phyloP scores from a whole-genome alignment of 768 basidiomycete genomes.

The Lactifluus hygrophoroides region DNA sequence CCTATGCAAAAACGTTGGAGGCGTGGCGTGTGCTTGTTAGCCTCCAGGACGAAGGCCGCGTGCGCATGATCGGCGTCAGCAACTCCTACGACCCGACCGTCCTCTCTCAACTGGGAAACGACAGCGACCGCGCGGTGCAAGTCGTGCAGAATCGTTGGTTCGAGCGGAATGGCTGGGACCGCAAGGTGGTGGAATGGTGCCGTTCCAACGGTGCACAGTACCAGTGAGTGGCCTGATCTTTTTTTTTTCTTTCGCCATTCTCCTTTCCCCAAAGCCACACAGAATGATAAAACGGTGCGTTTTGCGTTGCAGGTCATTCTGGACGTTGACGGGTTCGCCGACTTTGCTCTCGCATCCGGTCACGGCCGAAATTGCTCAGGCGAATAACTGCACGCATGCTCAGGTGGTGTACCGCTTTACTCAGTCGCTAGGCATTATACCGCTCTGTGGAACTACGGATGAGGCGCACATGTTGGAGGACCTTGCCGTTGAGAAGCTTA shows the following conservation, averaged over 20 bases:
- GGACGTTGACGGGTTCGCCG: constrained; percentile 80
- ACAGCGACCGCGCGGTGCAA: constrained; percentile 44
- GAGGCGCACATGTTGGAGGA: constrained; percentile 63
- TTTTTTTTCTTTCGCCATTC: neutral
- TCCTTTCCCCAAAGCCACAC: too few species aligned
- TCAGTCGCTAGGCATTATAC: constrained; percentile 56
- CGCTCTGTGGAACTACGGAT: constrained; percentile 67
- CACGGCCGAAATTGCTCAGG: constrained; percentile 37
- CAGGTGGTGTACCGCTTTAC: constrained; percentile 65
- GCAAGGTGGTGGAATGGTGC: constrained; percentile 56
- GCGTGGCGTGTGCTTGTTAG: constrained; percentile 59
- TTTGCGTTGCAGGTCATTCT: constrained; percentile 57
- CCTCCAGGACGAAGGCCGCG: constrained; percentile 57
- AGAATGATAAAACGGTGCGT: neutral
- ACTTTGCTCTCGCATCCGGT: constrained; percentile 43
- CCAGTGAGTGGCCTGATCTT: constrained; percentile 41
- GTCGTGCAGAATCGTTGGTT: constrained; percentile 85
- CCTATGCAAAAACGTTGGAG: constrained; percentile 48
- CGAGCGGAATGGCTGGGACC: constrained; percentile 72
- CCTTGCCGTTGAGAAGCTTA: constrained; percentile 36
- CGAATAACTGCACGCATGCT: constrained; percentile 45
- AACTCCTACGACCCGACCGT: constrained; percentile 61
- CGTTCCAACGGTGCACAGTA: constrained; percentile 55
- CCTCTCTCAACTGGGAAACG: constrained; percentile 43
- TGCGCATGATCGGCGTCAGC: constrained; percentile 62